phyloP scores from a whole-genome alignment of 2,329 filamentous ascomycete species.

The Penicillium griseofulvum region DNA sequence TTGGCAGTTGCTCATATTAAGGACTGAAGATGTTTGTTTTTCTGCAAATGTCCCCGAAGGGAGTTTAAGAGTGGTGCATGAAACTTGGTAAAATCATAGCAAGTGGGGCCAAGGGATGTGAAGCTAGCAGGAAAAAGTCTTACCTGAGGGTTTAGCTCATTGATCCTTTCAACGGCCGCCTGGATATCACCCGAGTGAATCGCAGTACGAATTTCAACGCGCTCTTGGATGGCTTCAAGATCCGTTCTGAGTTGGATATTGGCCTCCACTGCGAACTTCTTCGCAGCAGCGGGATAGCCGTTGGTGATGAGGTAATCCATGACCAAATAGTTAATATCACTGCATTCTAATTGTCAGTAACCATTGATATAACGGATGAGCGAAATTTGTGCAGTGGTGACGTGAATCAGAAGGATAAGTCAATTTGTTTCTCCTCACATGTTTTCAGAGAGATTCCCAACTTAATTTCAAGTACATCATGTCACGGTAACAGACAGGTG shows the following conservation, averaged over 20 bases:
- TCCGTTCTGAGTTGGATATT: slow-evolving; percentile 76
- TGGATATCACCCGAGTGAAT: slow-evolving; percentile 87
- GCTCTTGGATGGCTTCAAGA: slow-evolving; percentile 68
- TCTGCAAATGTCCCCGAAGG: slow-evolving; percentile 83
- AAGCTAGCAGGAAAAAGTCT: slow-evolving; percentile 39
- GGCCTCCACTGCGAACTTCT: slow-evolving; percentile 90
- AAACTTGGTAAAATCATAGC: slow-evolving; percentile 93
- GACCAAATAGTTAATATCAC: slow-evolving; percentile 92
- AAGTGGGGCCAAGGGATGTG: slow-evolving; percentile 30
- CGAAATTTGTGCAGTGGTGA: slow-evolving; percentile 13
- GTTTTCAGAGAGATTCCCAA: slow-evolving; percentile 99
- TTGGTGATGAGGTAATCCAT: slow-evolving; percentile 97
- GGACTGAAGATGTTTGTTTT: slow-evolving; percentile 72
- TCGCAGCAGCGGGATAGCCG: slow-evolving; percentile 87
- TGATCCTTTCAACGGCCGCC: slow-evolving; percentile 78
- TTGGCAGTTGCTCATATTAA: slow-evolving; percentile 69
- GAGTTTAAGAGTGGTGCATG: slow-evolving; percentile 99
- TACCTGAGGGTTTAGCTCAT: slow-evolving; percentile 90
- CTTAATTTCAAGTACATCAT: slow-evolving; percentile 84
- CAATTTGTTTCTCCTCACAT: slow-evolving; percentile 81
- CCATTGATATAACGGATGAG: slow-evolving; percentile 2
- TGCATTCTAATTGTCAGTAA: slow-evolving; percentile 45
- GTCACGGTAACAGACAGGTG: slow-evolving; percentile 37
- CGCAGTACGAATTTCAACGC: slow-evolving; percentile 78
- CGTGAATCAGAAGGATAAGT: slow-evolving; percentile 69